These are phyloP conservation scores for Macrotyloma uniflorum DNA, from an alignment of 306 rosid genomes.

Conservation along the genomic window DNA sequence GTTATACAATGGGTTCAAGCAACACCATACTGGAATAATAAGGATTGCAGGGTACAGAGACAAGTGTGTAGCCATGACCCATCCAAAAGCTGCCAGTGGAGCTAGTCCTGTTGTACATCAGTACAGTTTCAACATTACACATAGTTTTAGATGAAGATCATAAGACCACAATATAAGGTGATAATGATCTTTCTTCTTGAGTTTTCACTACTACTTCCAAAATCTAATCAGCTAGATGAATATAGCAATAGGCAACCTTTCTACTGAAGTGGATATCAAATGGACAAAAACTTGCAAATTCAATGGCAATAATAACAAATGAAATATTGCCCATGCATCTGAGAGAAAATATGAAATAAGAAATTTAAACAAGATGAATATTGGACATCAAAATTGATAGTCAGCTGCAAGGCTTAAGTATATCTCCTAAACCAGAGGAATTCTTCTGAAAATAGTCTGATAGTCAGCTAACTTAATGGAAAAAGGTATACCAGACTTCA, in stretches of 20 bases:
- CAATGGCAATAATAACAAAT: slow-evolving; percentile 3
- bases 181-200: slow-evolving; percentile 22
- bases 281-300: background rate
- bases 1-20: slow-evolving; percentile 27
- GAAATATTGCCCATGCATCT: slow-evolving; percentile 1
- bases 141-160: slow-evolving; percentile 33
- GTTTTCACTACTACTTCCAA: slow-evolving; percentile 19
- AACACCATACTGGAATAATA: slow-evolving; percentile 75
- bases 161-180: slow-evolving; percentile 16
- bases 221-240: slow-evolving; percentile 9
- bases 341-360: background rate
- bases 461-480: background rate
- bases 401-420: background rate
- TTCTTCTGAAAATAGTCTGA: slow-evolving; percentile 26
- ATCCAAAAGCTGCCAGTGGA: slow-evolving; percentile 92
- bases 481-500: background rate
- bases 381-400: background rate
- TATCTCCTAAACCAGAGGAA: background rate
- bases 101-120: slow-evolving; percentile 64
- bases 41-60: slow-evolving; percentile 86
- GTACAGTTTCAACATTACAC: slow-evolving; percentile 39
- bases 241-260: slow-evolving; percentile 25
- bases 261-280: slow-evolving; percentile 11
- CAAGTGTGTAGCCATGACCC: slow-evolving; percentile 93
- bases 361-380: background rate